These are phyloP conservation scores for Saccharomycopsis malanga DNA, from an alignment of 805 yeast species.

Conservation along the genomic window DNA sequence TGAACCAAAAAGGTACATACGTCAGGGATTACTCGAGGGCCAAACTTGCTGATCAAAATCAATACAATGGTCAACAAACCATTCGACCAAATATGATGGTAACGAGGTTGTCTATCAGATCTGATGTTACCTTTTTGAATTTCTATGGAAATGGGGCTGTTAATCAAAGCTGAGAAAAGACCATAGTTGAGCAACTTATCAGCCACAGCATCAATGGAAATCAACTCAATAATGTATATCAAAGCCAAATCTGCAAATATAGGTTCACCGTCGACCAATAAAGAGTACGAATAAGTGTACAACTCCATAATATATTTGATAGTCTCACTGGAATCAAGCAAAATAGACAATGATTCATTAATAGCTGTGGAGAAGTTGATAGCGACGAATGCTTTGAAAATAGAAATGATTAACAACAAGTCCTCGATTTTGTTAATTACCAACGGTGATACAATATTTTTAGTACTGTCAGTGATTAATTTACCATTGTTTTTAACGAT, in stretches of 20 bases:
- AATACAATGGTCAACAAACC: constrained; percentile 69
- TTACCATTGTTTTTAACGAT: neutral
- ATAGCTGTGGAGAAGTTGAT: constrained; percentile 43
- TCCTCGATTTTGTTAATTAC: constrained; percentile 55
- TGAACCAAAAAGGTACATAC: constrained; percentile 52
- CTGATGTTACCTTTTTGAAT: constrained; percentile 61
- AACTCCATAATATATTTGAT: constrained; percentile 54
- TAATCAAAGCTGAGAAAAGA: constrained; percentile 57
- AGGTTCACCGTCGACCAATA: constrained; percentile 55
- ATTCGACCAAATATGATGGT: constrained; percentile 80
- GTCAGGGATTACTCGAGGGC: constrained; percentile 57
- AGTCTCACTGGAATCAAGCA: constrained; percentile 52
- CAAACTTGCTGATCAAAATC: constrained; percentile 53
- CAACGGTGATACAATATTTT: constrained; percentile 21
- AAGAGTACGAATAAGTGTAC: constrained; percentile 59
- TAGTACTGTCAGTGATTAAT: neutral
- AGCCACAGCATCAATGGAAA: constrained; percentile 55
- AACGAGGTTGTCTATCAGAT: constrained; percentile 43
- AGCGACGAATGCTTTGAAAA: constrained; percentile 51
- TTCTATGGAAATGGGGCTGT: constrained; percentile 61
- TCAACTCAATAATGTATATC: constrained; percentile 61
- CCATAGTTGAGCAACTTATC: constrained; percentile 60
- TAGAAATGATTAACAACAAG: constrained; percentile 50
- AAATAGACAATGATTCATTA: constrained; percentile 42
- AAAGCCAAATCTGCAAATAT: constrained; percentile 67